Evolutionary conservation across 2,329 filamentous ascomycete genomes (phyloP).

Genomic region (Aspergillus sojae): DNA sequence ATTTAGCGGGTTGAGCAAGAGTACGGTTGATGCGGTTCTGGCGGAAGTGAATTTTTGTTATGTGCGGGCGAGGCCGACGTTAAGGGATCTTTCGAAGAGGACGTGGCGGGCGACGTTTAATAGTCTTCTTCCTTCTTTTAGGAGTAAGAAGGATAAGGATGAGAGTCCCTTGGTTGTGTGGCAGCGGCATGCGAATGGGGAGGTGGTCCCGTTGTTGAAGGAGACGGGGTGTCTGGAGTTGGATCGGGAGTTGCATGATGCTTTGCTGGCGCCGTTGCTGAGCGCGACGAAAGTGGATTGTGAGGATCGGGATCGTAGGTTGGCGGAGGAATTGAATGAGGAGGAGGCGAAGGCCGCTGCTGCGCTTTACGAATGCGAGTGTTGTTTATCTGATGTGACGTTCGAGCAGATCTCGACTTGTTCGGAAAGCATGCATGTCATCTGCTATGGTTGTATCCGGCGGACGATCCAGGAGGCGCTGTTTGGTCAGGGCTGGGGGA

Average conservation of each 20-base stretch:
- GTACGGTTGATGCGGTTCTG: conserved; percentile 49
- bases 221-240: conserved; percentile 48
- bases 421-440: conserved; percentile 46
- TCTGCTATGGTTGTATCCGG: conserved; percentile 73
- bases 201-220: conserved; percentile 38
- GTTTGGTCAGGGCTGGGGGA: conserved; percentile 89
- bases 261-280: conserved; percentile 42
- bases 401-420: conserved; percentile 53
- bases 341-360: conserved; percentile 44
- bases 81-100: conserved; percentile 46
- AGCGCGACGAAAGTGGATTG: conserved; percentile 39
- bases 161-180: conserved; percentile 45
- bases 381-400: conserved; percentile 50
- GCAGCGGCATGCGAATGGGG: conserved; percentile 38
- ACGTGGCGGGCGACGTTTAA: conserved; percentile 50
- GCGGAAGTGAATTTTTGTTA: conserved; percentile 54
- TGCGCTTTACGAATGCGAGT: conserved; percentile 52
- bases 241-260: conserved; percentile 44
- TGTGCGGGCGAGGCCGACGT: conserved; percentile 43
- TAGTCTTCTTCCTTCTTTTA: conserved; percentile 46
- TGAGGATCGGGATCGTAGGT: conserved; percentile 38
- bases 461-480: conserved; percentile 82
- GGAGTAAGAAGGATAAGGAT: conserved; percentile 42
- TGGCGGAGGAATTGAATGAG: conserved; percentile 48
- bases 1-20: conserved; percentile 47